These are phyloP conservation scores for Dothistroma pini DNA, from an alignment of 2,329 filamentous ascomycete genomes.

Conservation along the genomic window DNA sequence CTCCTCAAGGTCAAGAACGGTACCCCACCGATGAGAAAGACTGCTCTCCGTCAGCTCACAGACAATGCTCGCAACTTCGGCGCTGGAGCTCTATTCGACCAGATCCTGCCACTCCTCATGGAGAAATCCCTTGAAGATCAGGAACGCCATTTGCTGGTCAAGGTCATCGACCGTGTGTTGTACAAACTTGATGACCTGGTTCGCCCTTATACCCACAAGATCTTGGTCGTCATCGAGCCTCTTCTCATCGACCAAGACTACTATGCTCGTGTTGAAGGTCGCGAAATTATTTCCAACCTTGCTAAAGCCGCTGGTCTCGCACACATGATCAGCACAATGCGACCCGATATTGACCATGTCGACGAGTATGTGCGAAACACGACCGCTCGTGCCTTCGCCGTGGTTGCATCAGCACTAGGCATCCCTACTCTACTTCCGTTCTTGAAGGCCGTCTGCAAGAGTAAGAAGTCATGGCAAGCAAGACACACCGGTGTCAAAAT, in stretches of 20 bases:
- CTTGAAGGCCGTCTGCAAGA: constrained; percentile 89
- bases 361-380: constrained; percentile 99
- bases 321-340: constrained; percentile 99
- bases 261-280: constrained; percentile 95
- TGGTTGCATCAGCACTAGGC: constrained; percentile 91
- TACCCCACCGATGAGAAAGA: constrained; percentile 98
- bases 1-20: constrained; percentile 99
- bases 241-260: constrained; percentile 99
- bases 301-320: constrained; percentile 94
- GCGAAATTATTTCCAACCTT: constrained; percentile 97
- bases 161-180: constrained; percentile 96
- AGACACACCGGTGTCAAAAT: constrained; percentile 98
- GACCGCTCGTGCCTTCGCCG: constrained; percentile 92
- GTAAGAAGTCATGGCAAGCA: constrained; percentile 99
- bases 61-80: constrained; percentile 97
- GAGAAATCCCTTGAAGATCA: constrained; percentile 97
- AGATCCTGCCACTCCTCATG: constrained; percentile 95
- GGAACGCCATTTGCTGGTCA: constrained; percentile 95
- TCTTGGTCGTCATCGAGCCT: constrained; percentile 97
- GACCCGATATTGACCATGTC: constrained; percentile 96
- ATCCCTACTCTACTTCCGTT: constrained; percentile 95
- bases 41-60: constrained; percentile 90
- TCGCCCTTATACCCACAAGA: constrained; percentile 95
- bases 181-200: constrained; percentile 99
- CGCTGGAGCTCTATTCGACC: constrained; percentile 90